Evolutionary conservation across 1,284 basidiomycete species (phyloP).

Genomic region (Puccinia hordei): DNA sequence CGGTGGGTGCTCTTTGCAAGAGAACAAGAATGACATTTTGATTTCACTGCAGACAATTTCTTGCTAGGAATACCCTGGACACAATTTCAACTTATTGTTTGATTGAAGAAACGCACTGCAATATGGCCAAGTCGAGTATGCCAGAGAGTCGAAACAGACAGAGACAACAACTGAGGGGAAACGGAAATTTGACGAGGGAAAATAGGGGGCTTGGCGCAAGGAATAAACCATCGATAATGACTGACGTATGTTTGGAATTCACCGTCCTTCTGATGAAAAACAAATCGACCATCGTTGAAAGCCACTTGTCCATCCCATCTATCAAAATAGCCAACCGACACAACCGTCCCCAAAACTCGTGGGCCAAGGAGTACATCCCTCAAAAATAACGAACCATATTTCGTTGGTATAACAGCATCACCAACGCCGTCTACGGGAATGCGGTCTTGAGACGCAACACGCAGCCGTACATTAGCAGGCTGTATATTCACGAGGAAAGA

Average conservation of each 20-base stretch:
- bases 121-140: background rate
- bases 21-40: constrained; percentile 5
- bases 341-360: background rate
- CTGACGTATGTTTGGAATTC: background rate
- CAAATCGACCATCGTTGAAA: too few species aligned
- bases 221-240: background rate
- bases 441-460: background rate
- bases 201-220: background rate
- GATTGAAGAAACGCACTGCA: background rate
- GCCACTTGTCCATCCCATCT: too few species aligned
- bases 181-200: background rate
- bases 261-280: background rate
- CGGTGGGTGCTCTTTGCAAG: background rate
- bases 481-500: background rate
- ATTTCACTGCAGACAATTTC: too few species aligned
- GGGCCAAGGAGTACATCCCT: background rate
- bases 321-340: too few species aligned
- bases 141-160: background rate
- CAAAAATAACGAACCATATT: background rate
- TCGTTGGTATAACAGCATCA: background rate
- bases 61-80: background rate
- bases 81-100: background rate
- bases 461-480: background rate
- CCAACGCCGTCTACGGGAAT: background rate
- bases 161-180: background rate